Conservation (phyloP, 2,329 filamentous ascomycete species). For the Claviceps sp. region DNA sequence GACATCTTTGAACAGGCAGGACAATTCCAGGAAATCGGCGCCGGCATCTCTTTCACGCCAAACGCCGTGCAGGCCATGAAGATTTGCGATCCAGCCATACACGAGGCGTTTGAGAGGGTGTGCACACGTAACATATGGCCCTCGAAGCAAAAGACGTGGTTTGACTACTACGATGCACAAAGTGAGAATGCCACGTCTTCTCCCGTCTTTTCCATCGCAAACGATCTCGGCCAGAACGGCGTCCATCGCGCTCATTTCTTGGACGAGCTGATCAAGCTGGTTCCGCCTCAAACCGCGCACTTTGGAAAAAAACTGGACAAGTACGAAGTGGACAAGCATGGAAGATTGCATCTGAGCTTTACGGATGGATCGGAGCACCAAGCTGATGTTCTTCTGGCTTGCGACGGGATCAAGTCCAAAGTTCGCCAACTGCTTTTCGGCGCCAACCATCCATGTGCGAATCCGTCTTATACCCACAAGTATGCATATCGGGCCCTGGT, state of each 20-base stretch:
- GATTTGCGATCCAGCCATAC: slow-evolving; percentile 22
- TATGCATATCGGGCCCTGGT: slow-evolving; percentile 40
- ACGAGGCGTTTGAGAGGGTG: slow-evolving; percentile 14
- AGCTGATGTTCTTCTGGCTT: slow-evolving; percentile 36
- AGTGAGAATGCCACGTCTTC: not conserved
- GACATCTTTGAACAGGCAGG: slow-evolving; percentile 33
- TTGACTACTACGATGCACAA: slow-evolving; percentile 9
- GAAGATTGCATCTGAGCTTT: slow-evolving; percentile 20
- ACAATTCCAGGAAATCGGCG: slow-evolving; percentile 32
- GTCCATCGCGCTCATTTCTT: slow-evolving; percentile 26
- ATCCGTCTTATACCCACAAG: slow-evolving; percentile 35
- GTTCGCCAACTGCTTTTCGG: slow-evolving; percentile 37
- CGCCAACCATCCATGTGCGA: slow-evolving; percentile 22
- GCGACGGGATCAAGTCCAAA: slow-evolving; percentile 50
- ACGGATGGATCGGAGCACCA: slow-evolving; percentile 18
- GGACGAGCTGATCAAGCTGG: slow-evolving; percentile 24
- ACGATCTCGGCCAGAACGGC: slow-evolving; percentile 15
- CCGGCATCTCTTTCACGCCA: slow-evolving; percentile 38
- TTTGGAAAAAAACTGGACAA: slow-evolving; percentile 23
- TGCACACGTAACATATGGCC: slow-evolving; percentile 6
- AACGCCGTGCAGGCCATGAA: slow-evolving; percentile 35
- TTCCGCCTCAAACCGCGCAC: slow-evolving; percentile 19
- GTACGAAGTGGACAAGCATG: slow-evolving; percentile 13
- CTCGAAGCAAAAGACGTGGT: slow-evolving; percentile 3
- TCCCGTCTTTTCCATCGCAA: slow-evolving; percentile 1